Base-by-base conservation (phyloP, 495 filamentous ascomycete species). In the Acidomyces sp. region DNA sequence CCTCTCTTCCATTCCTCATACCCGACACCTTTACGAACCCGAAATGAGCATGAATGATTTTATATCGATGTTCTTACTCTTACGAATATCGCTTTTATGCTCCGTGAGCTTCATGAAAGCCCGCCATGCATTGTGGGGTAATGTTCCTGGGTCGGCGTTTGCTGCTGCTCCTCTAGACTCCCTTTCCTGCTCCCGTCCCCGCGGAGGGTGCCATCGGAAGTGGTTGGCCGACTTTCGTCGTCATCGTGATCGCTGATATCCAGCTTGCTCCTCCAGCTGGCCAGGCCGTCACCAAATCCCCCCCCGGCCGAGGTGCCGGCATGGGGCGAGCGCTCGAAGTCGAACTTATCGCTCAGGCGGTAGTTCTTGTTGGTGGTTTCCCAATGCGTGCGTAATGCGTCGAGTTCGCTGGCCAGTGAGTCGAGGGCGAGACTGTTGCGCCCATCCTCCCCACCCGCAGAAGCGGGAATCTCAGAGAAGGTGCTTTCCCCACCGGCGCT, bases 341-440 rank as follows among this genome's bases (percentile, higher is more conserved):
- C 88, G 53, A 93, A 88, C 11, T 74, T 66, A 49, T 77, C 87
- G 57, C 82, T 88, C 31, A 93, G 65, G 12, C 88, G 78, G 56
- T 95, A 94, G 48, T 80, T 88, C 60, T 87, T 87, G 62, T 87
- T 94, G 28, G 85, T 94, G 32, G 79, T 80, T 60, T 96, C 87
- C 88, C 92, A 96, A 45, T 93, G 90, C 23, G 65, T 78, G 23
- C 88, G 77, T 27, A 96, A 69, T 13, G 79, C 72, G 41, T 97
- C 90, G 3, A 99, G 73, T 60, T 99, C 90, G 37, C 74, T 80
- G 16, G 92, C 88, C 3, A 99, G 71, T 30, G 78, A 85, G 56
- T 96, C 90, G 6, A 99, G 68, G 13, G 90, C 90, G 53, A 85
- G 72, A 21, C 79, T 85, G 48, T 85, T 85, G 41, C 87, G 74